These are phyloP conservation scores for Austroboletus olivaceoglutinosus DNA, from an alignment of 1,284 basidiomycete genomes.

Conservation along the genomic window DNA sequence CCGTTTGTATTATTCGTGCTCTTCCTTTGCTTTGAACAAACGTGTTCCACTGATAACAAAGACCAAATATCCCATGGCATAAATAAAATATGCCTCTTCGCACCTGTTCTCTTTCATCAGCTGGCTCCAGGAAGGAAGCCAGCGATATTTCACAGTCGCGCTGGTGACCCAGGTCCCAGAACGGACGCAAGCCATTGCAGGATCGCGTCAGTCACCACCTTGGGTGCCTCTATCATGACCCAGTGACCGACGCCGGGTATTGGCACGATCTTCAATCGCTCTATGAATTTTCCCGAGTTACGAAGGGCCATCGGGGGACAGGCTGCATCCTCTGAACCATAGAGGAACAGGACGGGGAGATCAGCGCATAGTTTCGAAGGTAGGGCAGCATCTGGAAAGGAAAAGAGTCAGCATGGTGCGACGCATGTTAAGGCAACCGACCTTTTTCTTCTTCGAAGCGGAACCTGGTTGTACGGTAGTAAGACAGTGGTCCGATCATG, in stretches of 20 bases:
- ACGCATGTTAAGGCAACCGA: constrained; percentile 15
- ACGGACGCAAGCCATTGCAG: constrained; percentile 43
- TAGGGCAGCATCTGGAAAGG: constrained; percentile 34
- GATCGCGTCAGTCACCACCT: constrained; percentile 48
- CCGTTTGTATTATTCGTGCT: too few relatives aligned
- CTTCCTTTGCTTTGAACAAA: too few relatives aligned
- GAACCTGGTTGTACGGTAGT: constrained; percentile 58
- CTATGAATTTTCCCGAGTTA: constrained; percentile 48
- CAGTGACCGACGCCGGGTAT: constrained; percentile 62
- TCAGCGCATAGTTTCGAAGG: constrained; percentile 41
- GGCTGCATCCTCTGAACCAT: constrained; percentile 53
- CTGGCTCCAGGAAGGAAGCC: too few relatives aligned
- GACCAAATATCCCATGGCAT: too few relatives aligned
- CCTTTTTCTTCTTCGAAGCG: constrained; percentile 66
- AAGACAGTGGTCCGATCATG: constrained; percentile 69
- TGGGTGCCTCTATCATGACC: constrained; percentile 59
- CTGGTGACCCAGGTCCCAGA: not conserved
- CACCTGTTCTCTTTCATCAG: too few relatives aligned
- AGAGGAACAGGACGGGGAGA: constrained; percentile 61
- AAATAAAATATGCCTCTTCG: too few relatives aligned
- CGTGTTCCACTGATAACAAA: too few relatives aligned
- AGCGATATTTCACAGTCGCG: not conserved
- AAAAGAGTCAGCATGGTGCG: not conserved
- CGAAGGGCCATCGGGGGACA: constrained; percentile 35
- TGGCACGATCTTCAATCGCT: constrained; percentile 46